Conservation (phyloP, 2,329 filamentous ascomycete species). For the Torrubiellomyces zombiae region DNA sequence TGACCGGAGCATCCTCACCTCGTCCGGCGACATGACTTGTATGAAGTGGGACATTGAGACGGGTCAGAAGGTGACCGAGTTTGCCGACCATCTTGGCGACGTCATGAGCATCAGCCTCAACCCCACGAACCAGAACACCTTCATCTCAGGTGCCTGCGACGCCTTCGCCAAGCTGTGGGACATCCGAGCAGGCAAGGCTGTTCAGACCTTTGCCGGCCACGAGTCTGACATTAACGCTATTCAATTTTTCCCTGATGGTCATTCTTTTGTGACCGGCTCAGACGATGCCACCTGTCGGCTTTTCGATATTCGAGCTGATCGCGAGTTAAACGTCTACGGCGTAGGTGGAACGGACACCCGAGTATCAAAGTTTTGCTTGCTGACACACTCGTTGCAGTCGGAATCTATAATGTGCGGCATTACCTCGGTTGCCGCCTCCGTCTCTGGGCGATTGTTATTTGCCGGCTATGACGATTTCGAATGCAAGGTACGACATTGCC, state of each 20-base stretch:
- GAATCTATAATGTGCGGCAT: slow-evolving; percentile 96
- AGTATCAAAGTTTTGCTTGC: background rate
- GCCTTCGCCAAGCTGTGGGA: slow-evolving; percentile 98
- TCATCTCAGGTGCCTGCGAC: slow-evolving; percentile 97
- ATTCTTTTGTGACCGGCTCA: slow-evolving; percentile 94
- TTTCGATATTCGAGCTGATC: slow-evolving; percentile 93
- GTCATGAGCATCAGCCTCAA: slow-evolving; percentile 99
- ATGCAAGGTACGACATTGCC: slow-evolving; percentile 64
- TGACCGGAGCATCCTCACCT: slow-evolving; percentile 92
- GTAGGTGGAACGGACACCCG: slow-evolving; percentile 25
- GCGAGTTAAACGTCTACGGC: slow-evolving; percentile 54
- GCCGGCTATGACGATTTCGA: slow-evolving; percentile 98
- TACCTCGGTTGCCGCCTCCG: slow-evolving; percentile 93
- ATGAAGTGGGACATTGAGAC: slow-evolving; percentile 99
- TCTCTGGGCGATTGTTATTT: slow-evolving; percentile 87
- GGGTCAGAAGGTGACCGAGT: slow-evolving; percentile 91
- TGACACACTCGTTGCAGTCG: slow-evolving; percentile 40
- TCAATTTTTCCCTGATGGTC: slow-evolving; percentile 97
- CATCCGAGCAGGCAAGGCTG: slow-evolving; percentile 92
- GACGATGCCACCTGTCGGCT: slow-evolving; percentile 95
- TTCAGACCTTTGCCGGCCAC: slow-evolving; percentile 95
- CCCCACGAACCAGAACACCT: slow-evolving; percentile 96
- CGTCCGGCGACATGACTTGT: slow-evolving; percentile 98
- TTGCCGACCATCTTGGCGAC: slow-evolving; percentile 93
- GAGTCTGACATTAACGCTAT: slow-evolving; percentile 99